Evolutionary conservation across 2,329 filamentous ascomycete genomes (phyloP).

Genomic region (Nemania sp.): DNA sequence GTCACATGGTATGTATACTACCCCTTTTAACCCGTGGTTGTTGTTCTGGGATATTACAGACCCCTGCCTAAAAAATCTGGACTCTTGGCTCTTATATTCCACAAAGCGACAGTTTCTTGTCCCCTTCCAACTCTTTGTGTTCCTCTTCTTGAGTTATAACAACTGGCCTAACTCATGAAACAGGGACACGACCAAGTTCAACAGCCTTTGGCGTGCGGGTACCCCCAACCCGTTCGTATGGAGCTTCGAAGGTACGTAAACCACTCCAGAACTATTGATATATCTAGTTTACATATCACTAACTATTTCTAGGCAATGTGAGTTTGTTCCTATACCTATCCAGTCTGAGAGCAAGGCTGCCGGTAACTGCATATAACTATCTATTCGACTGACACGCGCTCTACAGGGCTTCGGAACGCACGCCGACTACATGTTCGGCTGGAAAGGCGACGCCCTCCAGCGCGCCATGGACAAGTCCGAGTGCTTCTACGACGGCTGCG

Average conservation of each 20-base stretch:
- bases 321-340: too few relatives aligned
- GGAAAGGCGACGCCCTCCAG: conserved; percentile 39
- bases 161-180: too few relatives aligned
- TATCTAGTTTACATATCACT: too few relatives aligned
- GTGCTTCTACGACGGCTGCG: conserved; percentile 43
- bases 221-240: conserved; percentile 37
- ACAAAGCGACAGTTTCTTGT: neutral
- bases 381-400: too few relatives aligned
- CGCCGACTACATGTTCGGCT: conserved; percentile 46
- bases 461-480: conserved; percentile 43
- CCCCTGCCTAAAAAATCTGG: too few relatives aligned
- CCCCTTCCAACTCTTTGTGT: neutral
- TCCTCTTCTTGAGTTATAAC: neutral
- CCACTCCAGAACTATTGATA: too few relatives aligned
- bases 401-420: conserved; percentile 41
- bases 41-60: too few relatives aligned
- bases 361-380: neutral
- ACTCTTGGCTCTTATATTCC: neutral
- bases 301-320: too few relatives aligned
- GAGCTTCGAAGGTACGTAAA: conserved; percentile 33
- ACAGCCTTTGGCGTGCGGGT: conserved; percentile 43
- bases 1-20: conserved; percentile 42
- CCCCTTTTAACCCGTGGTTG: too few relatives aligned
- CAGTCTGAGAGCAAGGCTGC: neutral
- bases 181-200: conserved; percentile 46